phyloP scores from a whole-genome alignment of 495 filamentous ascomycete genomes.

The Trichocladium antarcticum region DNA sequence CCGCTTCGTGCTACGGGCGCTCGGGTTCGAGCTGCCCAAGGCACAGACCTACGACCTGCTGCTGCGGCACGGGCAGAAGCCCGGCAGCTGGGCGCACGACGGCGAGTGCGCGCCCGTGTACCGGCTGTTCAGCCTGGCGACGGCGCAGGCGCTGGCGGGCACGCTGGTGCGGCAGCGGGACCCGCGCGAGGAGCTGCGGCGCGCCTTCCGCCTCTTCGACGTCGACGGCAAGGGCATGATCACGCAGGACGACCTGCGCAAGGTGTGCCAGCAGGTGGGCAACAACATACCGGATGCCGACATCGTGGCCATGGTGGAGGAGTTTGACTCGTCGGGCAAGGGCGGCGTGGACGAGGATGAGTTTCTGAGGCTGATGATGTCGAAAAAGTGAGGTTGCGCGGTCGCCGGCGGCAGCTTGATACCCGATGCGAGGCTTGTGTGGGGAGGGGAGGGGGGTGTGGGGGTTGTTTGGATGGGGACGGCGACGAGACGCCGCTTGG shows the following conservation, averaged over 20 bases:
- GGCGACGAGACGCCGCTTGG: background rate
- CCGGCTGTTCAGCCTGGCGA: slow-evolving; percentile 26
- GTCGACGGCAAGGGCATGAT: slow-evolving; percentile 67
- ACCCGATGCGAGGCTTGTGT: slow-evolving; percentile 4
- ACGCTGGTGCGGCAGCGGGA: slow-evolving; percentile 68
- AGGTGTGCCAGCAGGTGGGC: slow-evolving; percentile 82
- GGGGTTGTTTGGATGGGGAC: background rate
- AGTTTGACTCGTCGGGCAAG: slow-evolving; percentile 92
- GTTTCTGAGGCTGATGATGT: slow-evolving; percentile 51
- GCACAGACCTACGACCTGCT: slow-evolving; percentile 29
- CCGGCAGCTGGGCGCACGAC: slow-evolving; percentile 27
- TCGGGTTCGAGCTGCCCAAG: slow-evolving; percentile 62
- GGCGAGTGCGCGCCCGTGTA: slow-evolving; percentile 30
- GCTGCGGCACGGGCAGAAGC: slow-evolving; percentile 26
- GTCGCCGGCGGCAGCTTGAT: slow-evolving; percentile 5
- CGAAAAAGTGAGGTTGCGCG: slow-evolving; percentile 18
- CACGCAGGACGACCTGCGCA: slow-evolving; percentile 68
- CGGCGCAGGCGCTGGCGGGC: slow-evolving; percentile 69
- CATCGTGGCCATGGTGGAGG: slow-evolving; percentile 90
- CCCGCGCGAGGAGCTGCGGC: slow-evolving; percentile 79
- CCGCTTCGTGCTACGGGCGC: slow-evolving; percentile 91
- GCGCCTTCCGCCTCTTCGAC: slow-evolving; percentile 86
- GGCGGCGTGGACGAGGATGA: slow-evolving; percentile 82
- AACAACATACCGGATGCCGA: slow-evolving; percentile 90
- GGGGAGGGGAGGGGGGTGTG: background rate